These are phyloP conservation scores for Agaricales sp. DNA, from an alignment of 1,284 basidiomycete species.

Conservation along the genomic window DNA sequence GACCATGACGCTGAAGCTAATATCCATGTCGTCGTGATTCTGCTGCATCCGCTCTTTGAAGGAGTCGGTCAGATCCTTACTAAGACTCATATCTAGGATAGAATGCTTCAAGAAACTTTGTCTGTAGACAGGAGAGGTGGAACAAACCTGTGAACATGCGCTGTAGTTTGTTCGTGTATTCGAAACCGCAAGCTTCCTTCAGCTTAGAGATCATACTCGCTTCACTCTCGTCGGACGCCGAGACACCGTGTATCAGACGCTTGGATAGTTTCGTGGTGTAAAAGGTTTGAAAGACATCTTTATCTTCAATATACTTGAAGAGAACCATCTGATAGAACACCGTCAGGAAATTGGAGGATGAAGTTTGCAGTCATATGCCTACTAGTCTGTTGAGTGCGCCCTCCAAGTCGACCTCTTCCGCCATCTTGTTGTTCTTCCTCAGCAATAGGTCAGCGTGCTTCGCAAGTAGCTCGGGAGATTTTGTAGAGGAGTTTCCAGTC, in stretches of 20 bases:
- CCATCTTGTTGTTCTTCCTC: conserved; percentile 93
- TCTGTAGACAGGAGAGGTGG: neutral
- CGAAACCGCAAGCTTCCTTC: conserved; percentile 97
- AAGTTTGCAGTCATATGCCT: conserved; percentile 22
- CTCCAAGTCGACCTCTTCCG: conserved; percentile 88
- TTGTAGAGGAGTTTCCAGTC: conserved; percentile 74
- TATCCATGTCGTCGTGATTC: conserved; percentile 75
- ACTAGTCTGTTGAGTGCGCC: conserved; percentile 87
- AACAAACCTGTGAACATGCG: conserved; percentile 91
- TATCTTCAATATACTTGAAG: conserved; percentile 99
- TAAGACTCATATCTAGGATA: conserved; percentile 80
- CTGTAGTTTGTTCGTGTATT: conserved; percentile 96
- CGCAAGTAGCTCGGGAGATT: conserved; percentile 91
- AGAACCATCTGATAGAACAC: conserved; percentile 73
- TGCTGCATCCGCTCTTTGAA: conserved; percentile 94
- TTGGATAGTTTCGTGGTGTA: conserved; percentile 96
- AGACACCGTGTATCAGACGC: conserved; percentile 87
- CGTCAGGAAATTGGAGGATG: conserved; percentile 5
- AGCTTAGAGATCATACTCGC: conserved; percentile 98
- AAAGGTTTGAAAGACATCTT: conserved; percentile 99
- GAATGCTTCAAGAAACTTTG: neutral
- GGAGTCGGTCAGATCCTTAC: conserved; percentile 92
- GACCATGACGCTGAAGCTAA: conserved; percentile 91
- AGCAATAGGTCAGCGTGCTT: conserved; percentile 89
- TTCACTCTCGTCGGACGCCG: conserved; percentile 95